A percentile compares a stretch with the other conserved stretches of the same genome.
phyloP scores from a whole-genome alignment of 176 grass and related monocot species.

The Musa beccarii region DNA sequence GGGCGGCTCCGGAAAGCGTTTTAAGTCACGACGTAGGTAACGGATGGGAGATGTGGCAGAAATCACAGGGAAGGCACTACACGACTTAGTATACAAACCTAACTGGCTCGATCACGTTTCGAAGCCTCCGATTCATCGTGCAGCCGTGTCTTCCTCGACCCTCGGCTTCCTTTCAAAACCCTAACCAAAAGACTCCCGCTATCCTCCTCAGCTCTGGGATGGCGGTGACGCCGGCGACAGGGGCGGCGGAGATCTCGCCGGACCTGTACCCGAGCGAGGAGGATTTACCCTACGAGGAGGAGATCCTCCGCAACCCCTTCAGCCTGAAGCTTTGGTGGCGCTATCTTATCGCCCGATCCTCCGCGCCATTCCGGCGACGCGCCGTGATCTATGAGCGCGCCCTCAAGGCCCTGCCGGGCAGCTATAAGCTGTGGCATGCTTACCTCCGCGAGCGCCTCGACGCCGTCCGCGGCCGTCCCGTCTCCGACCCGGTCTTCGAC shows the following conservation, averaged over 20 bases:
- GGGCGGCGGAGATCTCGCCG: constrained; percentile 22
- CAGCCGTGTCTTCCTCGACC: no score
- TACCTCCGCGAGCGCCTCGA: constrained; percentile 83
- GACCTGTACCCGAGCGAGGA: constrained; percentile 65
- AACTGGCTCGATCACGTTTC: no score
- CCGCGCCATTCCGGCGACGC: constrained; percentile 58
- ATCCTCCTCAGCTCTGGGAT: background rate
- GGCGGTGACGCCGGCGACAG: background rate
- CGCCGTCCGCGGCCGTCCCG: constrained; percentile 47
- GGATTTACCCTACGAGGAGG: constrained; percentile 72
- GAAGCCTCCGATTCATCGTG: no score
- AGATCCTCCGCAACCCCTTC: constrained; percentile 71
- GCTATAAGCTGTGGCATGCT: constrained; percentile 82
- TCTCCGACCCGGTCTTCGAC: constrained; percentile 47
- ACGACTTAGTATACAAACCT: no score
- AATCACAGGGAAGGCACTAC: no score
- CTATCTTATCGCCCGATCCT: constrained; percentile 66
- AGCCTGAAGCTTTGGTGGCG: constrained; percentile 81
- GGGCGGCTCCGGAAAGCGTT: no score
- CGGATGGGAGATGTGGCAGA: no score
- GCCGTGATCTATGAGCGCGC: constrained; percentile 71
- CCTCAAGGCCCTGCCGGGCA: constrained; percentile 61
- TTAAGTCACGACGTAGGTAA: no score
- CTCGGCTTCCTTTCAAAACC: no score
- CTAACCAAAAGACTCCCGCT: background rate